Evolutionary conservation across 2,329 filamentous ascomycete genomes (phyloP).

Genomic region (Aspergillus pseudoterreus): DNA sequence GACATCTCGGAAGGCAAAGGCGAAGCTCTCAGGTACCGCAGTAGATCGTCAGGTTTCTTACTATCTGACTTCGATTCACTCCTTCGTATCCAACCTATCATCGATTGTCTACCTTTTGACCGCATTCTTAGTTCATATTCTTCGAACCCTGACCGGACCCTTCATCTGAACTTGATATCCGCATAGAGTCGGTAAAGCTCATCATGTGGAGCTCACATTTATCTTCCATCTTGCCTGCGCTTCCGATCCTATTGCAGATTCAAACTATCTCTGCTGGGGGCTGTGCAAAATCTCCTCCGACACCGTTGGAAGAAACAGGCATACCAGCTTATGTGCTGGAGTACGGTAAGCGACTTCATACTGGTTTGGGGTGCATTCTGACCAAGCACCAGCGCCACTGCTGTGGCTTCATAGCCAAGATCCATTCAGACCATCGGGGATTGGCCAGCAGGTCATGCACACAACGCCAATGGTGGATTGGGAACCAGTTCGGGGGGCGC

Average conservation of each 20-base stretch:
- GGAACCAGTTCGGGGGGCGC: constrained; percentile 33
- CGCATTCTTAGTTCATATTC: no score
- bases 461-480: constrained; percentile 46
- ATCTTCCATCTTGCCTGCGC: background rate
- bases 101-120: no score
- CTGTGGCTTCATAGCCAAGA: constrained; percentile 50
- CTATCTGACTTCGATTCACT: no score
- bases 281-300: background rate
- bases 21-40: no score
- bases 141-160: no score
- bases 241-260: no score
- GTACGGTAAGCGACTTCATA: constrained; percentile 35
- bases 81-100: no score
- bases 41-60: no score
- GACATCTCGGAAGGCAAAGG: no score
- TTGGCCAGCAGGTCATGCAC: constrained; percentile 45
- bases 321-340: constrained; percentile 45
- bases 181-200: no score
- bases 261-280: background rate
- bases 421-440: constrained; percentile 48
- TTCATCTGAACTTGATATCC: no score
- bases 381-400: constrained; percentile 42
- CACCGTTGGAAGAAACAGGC: constrained; percentile 9
- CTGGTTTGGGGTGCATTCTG: background rate
- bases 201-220: background rate